These are phyloP conservation scores for Iris macrosiphon DNA, from an alignment of 106 monocot species.

Conservation along the genomic window DNA sequence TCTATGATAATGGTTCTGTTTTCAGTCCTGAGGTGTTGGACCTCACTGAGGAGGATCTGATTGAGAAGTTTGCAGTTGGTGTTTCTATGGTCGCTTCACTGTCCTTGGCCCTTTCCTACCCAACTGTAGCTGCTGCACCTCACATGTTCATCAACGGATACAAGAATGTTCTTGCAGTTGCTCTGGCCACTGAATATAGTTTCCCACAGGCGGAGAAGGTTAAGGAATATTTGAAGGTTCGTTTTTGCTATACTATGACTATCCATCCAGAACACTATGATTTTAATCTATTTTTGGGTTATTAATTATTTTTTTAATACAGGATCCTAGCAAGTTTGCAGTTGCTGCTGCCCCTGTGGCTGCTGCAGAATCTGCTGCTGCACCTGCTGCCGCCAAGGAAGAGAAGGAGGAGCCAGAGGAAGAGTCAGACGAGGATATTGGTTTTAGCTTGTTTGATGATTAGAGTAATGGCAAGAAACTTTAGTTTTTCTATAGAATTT, in stretches of 20 bases:
- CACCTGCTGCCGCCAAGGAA: conserved; percentile 31
- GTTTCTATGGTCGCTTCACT: conserved; percentile 70
- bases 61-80: conserved; percentile 63
- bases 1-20: conserved; percentile 76
- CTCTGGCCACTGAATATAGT: conserved; percentile 66
- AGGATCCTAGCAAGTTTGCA: conserved; percentile 94
- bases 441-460: too few species aligned
- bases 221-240: conserved; percentile 79
- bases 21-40: conserved; percentile 77
- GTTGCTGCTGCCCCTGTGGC: conserved; percentile 34
- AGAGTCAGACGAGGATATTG: too few species aligned
- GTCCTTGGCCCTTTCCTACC: conserved; percentile 62
- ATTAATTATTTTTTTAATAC: background rate
- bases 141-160: conserved; percentile 94
- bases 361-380: conserved; percentile 16
- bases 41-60: conserved; percentile 79
- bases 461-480: too few species aligned
- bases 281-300: background rate
- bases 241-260: background rate
- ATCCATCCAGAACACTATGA: too few species aligned
- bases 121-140: conserved; percentile 62
- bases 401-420: too few species aligned
- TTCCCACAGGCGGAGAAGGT: conserved; percentile 84
- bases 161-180: conserved; percentile 78
- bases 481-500: too few species aligned